A percentile compares a stretch with the other conserved stretches of the same genome.
These are phyloP conservation scores for Austropuccinia psidii DNA, from an alignment of 1,284 basidiomycete genomes.

Conservation along the genomic window DNA sequence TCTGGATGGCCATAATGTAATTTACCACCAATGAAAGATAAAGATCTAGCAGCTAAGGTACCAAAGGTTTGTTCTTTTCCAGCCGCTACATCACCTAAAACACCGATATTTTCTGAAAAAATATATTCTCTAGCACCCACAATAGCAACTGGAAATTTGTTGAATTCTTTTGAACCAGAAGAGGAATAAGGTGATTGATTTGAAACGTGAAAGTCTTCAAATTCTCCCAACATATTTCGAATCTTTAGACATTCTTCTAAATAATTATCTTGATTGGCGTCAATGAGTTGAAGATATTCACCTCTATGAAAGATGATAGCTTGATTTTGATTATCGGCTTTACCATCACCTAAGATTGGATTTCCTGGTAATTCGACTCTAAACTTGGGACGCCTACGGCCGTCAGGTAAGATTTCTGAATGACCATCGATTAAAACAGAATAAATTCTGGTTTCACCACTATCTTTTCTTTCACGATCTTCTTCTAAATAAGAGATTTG, in stretches of 20 bases:
- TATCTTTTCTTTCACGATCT: slow-evolving; percentile 81
- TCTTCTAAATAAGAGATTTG: slow-evolving; percentile 98
- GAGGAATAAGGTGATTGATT: slow-evolving; percentile 83
- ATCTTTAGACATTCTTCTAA: slow-evolving; percentile 99
- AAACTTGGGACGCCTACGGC: slow-evolving; percentile 89
- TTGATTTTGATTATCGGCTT: slow-evolving; percentile 99
- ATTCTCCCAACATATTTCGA: slow-evolving; percentile 93
- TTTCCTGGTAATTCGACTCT: slow-evolving; percentile 96
- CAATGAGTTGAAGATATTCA: slow-evolving; percentile 97
- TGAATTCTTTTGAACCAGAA: slow-evolving; percentile 59
- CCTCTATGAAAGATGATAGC: slow-evolving; percentile 98
- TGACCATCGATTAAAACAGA: slow-evolving; percentile 95
- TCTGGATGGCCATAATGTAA: slow-evolving; percentile 98
- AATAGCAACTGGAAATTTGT: slow-evolving; percentile 83
- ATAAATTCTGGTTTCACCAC: slow-evolving; percentile 89
- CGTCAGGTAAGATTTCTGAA: slow-evolving; percentile 85
- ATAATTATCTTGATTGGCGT: slow-evolving; percentile 99
- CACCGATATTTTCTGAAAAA: slow-evolving; percentile 99
- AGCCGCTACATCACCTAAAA: slow-evolving; percentile 93
- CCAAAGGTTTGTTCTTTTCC: slow-evolving; percentile 99
- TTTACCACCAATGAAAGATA: slow-evolving; percentile 97
- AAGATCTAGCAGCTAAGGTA: slow-evolving; percentile 84
- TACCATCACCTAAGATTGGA: slow-evolving; percentile 97
- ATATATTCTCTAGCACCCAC: slow-evolving; percentile 99
- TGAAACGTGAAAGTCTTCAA: slow-evolving; percentile 84